phyloP scores from a whole-genome alignment of 192 early-diverging fungal genomes.

The Backusella parvicylindrica region DNA sequence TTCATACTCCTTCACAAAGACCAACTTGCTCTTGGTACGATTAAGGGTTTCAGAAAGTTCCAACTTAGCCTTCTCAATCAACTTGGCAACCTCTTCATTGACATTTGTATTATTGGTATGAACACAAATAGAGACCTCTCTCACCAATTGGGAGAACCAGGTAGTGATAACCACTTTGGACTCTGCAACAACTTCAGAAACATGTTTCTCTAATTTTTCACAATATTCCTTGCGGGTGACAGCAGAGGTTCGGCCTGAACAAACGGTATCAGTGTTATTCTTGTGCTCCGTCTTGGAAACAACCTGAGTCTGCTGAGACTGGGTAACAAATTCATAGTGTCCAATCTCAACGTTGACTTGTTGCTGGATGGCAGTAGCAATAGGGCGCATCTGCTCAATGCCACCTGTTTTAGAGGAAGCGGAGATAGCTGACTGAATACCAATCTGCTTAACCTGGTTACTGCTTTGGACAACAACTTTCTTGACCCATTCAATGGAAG shows the following conservation, averaged over 20 bases:
- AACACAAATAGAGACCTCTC: conserved; percentile 2
- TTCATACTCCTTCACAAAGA: not conserved
- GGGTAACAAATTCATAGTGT: not conserved
- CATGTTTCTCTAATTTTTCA: not conserved
- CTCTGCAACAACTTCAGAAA: conserved; percentile 11
- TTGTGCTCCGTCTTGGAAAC: conserved; percentile 6
- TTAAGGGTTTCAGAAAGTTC: not conserved
- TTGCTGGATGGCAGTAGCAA: conserved; percentile 10
- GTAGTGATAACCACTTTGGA: conserved; percentile 3
- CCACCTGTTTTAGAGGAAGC: conserved; percentile 3
- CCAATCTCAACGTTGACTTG: conserved; percentile 7
- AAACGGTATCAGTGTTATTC: not conserved
- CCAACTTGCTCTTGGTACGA: not conserved
- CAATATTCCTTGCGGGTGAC: conserved; percentile 6
- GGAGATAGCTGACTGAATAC: not conserved
- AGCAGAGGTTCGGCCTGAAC: not conserved
- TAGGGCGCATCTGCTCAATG: conserved; percentile 15
- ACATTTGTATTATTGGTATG: not conserved
- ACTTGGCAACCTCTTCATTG: not conserved
- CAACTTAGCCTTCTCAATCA: not conserved
- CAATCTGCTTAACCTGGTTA: conserved; percentile 11
- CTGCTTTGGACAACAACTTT: conserved; percentile 12
- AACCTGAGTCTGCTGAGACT: not conserved
- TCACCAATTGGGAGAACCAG: conserved; percentile 12
- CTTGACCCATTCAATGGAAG: conserved; percentile 6